A percentile compares a stretch with the other conserved stretches of the same genome.
phyloP scores from a whole-genome alignment of 768 basidiomycete genomes.

The Termitomyces sp. region DNA sequence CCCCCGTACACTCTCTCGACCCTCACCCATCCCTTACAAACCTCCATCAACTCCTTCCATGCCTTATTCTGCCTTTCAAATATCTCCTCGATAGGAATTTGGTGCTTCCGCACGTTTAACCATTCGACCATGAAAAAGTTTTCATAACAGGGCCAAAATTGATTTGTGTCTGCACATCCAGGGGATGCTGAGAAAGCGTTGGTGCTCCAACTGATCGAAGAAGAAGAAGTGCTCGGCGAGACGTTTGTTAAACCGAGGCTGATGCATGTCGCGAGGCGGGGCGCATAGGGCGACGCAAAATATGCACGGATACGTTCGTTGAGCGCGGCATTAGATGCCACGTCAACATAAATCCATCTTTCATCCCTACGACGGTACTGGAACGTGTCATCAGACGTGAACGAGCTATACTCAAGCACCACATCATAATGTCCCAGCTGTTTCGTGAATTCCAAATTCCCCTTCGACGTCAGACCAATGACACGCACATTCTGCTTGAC shows the following conservation, averaged over 20 bases:
- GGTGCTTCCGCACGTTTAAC: conserved; percentile 47
- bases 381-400: conserved; percentile 25
- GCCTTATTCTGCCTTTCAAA: conserved; percentile 43
- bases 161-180: conserved; percentile 3
- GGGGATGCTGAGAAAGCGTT: conserved; percentile 24
- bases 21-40: conserved; percentile 49
- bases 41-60: conserved; percentile 55
- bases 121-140: conserved; percentile 69
- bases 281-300: conserved; percentile 32
- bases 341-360: conserved; percentile 57
- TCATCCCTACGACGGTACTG: conserved; percentile 14
- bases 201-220: conserved; percentile 30
- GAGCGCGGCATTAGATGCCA: conserved; percentile 50
- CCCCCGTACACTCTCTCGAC: conserved; percentile 44
- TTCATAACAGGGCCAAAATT: conserved; percentile 35
- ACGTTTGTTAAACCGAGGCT: conserved; percentile 53
- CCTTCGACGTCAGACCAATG: conserved; percentile 55
- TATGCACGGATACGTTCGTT: conserved; percentile 39
- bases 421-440: conserved; percentile 50
- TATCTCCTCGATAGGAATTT: conserved; percentile 43
- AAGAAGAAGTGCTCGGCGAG: conserved; percentile 26
- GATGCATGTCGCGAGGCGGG: conserved; percentile 33
- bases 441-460: conserved; percentile 50
- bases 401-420: conserved; percentile 47
- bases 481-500: conserved; percentile 25